Percentiles rank a stretch among this genome's conserved stretches.
phyloP scores from a whole-genome alignment of 2,329 filamentous ascomycete species.

The Stemphylium lycopersici region DNA sequence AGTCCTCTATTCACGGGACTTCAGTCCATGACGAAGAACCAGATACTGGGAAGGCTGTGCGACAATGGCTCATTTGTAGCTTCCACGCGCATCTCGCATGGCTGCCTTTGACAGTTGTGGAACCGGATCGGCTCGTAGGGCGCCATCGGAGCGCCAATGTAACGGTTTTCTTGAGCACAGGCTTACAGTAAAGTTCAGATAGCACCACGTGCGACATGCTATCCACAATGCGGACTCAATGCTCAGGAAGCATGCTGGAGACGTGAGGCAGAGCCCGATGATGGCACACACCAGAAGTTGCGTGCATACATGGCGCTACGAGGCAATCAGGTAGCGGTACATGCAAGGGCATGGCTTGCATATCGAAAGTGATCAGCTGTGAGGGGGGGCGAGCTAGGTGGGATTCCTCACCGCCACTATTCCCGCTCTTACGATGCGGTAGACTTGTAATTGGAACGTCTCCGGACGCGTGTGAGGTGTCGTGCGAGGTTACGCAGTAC shows the following conservation, averaged over 20 bases:
- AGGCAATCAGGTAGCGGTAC: background rate
- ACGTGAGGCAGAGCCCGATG: background rate
- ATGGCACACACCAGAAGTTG: background rate
- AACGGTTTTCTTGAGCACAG: constrained; percentile 17
- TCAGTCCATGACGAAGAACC: constrained; percentile 9
- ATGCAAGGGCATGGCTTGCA: constrained; percentile 22
- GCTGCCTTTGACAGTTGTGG: constrained; percentile 42
- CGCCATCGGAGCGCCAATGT: constrained; percentile 20
- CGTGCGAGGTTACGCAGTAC: constrained; percentile 32
- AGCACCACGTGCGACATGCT: background rate
- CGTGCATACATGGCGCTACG: no score
- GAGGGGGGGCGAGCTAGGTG: constrained; percentile 20
- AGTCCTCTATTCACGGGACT: constrained; percentile 3
- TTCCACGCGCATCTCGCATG: constrained; percentile 40
- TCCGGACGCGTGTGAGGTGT: constrained; percentile 25
- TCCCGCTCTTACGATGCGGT: constrained; percentile 8
- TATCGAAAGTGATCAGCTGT: constrained; percentile 20
- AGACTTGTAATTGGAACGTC: constrained; percentile 28
- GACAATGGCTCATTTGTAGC: constrained; percentile 24
- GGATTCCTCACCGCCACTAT: constrained; percentile 32
- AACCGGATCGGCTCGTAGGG: constrained; percentile 37
- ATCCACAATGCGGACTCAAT: background rate
- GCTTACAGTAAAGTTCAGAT: background rate
- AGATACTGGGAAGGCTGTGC: constrained; percentile 24
- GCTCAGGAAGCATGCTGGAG: background rate